A percentile compares a stretch with the other conserved stretches of the same genome.
Evolutionary conservation across 352 stramenopile genomes (phyloP).

Genomic region (Pythium biforme): DNA sequence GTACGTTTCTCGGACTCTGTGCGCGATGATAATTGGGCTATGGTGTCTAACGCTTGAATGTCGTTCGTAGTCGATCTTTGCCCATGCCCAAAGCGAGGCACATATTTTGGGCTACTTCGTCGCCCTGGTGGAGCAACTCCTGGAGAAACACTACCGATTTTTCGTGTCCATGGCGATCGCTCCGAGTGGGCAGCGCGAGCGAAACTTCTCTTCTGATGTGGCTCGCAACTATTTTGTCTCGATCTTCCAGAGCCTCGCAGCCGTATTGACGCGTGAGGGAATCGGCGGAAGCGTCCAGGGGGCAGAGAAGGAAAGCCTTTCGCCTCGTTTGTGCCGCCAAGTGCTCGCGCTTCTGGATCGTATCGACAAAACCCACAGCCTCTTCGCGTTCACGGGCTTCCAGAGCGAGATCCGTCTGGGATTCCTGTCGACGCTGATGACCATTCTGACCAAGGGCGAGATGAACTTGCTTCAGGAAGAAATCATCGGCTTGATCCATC

Average conservation of each 20-base stretch:
- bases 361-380: slow-evolving; percentile 58
- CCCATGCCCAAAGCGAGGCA: slow-evolving; percentile 63
- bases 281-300: slow-evolving; percentile 21
- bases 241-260: slow-evolving; percentile 75
- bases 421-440: slow-evolving; percentile 78
- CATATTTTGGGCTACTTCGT: slow-evolving; percentile 73
- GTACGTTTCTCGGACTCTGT: slow-evolving; percentile 22
- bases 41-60: not conserved
- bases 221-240: slow-evolving; percentile 72
- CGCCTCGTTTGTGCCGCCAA: slow-evolving; percentile 67
- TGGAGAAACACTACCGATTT: slow-evolving; percentile 82
- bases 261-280: slow-evolving; percentile 53
- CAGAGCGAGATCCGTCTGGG: slow-evolving; percentile 68
- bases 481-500: slow-evolving; percentile 65
- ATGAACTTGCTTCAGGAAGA: slow-evolving; percentile 83
- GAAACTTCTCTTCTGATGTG: slow-evolving; percentile 58
- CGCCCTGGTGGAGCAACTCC: slow-evolving; percentile 63
- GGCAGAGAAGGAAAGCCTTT: slow-evolving; percentile 25
- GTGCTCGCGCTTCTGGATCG: slow-evolving; percentile 67
- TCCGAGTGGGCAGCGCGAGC: slow-evolving; percentile 48
- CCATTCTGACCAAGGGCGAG: slow-evolving; percentile 70
- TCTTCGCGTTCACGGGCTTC: slow-evolving; percentile 78
- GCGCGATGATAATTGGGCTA: not conserved
- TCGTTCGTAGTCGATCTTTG: slow-evolving; percentile 60
- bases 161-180: slow-evolving; percentile 64